phyloP scores from a whole-genome alignment of 2,329 filamentous ascomycete species.

The Aspergillus arachidicola region DNA sequence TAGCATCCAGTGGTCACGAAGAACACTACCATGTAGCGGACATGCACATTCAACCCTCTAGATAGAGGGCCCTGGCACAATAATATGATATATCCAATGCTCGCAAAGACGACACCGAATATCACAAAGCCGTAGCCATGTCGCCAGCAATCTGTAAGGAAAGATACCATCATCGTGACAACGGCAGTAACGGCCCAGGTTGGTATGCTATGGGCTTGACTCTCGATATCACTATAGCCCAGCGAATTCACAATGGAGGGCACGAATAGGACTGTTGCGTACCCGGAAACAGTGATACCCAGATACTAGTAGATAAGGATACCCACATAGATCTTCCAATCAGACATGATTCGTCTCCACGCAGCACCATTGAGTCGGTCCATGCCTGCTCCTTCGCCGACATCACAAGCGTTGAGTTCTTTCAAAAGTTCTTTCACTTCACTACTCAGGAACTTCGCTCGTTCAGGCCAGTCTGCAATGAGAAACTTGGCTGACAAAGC shows the following conservation, averaged over 20 bases:
- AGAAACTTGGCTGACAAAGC: conserved; percentile 28
- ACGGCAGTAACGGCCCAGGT: conserved; percentile 36
- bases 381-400: conserved; percentile 29
- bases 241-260: conserved; percentile 39
- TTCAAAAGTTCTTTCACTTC: conserved; percentile 31
- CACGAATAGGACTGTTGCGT: conserved; percentile 38
- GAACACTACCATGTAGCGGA: conserved; percentile 29
- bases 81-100: conserved; percentile 39
- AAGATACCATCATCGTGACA: conserved; percentile 30
- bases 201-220: conserved; percentile 41
- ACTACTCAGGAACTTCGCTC: conserved; percentile 33
- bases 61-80: conserved; percentile 29
- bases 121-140: conserved; percentile 42
- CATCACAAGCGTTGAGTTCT: conserved; percentile 26
- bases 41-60: conserved; percentile 23
- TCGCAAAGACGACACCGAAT: conserved; percentile 35
- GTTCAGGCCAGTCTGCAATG: conserved; percentile 37
- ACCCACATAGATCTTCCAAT: conserved; percentile 38
- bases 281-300: conserved; percentile 38
- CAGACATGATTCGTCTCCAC: conserved; percentile 31
- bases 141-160: conserved; percentile 32
- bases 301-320: conserved; percentile 32
- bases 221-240: conserved; percentile 33
- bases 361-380: conserved; percentile 32
- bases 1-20: conserved; percentile 27